phyloP scores from a whole-genome alignment of 371 early-diverging fungal genomes.

The Dipsacomyces acuminosporus region DNA sequence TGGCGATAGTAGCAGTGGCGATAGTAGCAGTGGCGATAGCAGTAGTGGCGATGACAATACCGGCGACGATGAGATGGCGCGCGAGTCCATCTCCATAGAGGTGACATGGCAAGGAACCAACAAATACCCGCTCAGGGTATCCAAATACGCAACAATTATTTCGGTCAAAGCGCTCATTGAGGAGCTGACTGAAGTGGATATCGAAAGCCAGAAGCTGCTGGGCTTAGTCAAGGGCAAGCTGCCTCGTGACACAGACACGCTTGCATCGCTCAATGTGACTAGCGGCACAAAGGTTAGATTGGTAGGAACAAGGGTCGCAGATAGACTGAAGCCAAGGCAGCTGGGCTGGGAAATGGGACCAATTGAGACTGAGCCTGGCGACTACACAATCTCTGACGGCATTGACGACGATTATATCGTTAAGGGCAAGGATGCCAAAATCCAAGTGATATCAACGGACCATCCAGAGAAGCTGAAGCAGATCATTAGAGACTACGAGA shows the following conservation, averaged over 20 bases:
- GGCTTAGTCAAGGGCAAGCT: conserved; percentile 55
- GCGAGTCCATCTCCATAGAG: conserved; percentile 22
- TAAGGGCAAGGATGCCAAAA: not conserved
- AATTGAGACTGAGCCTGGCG: conserved; percentile 1
- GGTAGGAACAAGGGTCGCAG: conserved; percentile 49
- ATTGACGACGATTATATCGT: conserved; percentile 34
- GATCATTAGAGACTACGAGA: conserved; percentile 45
- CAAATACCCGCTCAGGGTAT: conserved; percentile 21
- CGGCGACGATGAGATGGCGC: conserved; percentile 27
- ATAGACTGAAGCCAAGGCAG: conserved; percentile 50
- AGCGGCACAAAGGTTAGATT: conserved; percentile 52
- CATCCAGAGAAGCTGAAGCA: conserved; percentile 38
- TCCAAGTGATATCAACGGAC: conserved; percentile 21
- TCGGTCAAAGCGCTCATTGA: conserved; percentile 36
- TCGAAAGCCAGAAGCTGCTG: conserved; percentile 56
- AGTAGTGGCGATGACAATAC: not conserved
- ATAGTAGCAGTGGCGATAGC: too few species aligned
- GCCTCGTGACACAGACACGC: conserved; percentile 51
- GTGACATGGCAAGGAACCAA: conserved; percentile 32
- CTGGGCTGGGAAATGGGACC: conserved; percentile 12
- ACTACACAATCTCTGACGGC: conserved; percentile 27
- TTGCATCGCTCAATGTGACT: conserved; percentile 46
- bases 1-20: too few species aligned
- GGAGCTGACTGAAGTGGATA: conserved; percentile 55
- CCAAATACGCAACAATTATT: conserved; percentile 33